These are phyloP conservation scores for Phytophthora vignae DNA, from an alignment of 352 stramenopile species.

Conservation along the genomic window DNA sequence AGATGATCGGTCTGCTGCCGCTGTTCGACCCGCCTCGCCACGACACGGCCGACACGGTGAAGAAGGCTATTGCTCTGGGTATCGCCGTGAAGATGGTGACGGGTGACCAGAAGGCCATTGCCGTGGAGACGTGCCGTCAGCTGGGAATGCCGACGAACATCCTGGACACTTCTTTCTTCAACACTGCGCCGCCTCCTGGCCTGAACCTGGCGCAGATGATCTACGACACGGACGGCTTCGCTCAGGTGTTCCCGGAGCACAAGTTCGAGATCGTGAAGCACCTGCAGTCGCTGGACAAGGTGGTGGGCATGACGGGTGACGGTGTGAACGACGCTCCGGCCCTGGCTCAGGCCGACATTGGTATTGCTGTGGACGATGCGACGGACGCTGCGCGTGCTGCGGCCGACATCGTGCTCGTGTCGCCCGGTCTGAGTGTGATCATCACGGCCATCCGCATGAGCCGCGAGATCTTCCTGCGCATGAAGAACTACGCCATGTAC, in stretches of 20 bases:
- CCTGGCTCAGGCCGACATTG: slow-evolving; percentile 90
- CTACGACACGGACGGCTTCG: slow-evolving; percentile 94
- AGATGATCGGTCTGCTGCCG: slow-evolving; percentile 93
- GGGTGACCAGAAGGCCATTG: slow-evolving; percentile 94
- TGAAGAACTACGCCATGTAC: slow-evolving; percentile 95
- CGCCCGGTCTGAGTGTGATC: slow-evolving; percentile 87
- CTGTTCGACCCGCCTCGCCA: slow-evolving; percentile 94
- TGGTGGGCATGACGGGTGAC: slow-evolving; percentile 88
- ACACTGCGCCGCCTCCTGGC: slow-evolving; percentile 66
- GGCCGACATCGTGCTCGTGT: slow-evolving; percentile 91
- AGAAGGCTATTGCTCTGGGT: slow-evolving; percentile 89
- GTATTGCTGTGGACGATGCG: slow-evolving; percentile 92
- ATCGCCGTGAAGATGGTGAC: slow-evolving; percentile 97
- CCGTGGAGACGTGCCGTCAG: slow-evolving; percentile 91
- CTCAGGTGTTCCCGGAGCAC: slow-evolving; percentile 92
- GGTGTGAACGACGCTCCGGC: slow-evolving; percentile 94
- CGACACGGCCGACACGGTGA: slow-evolving; percentile 94
- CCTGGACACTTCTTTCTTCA: slow-evolving; percentile 83
- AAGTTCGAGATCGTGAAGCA: slow-evolving; percentile 94
- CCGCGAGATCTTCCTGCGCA: slow-evolving; percentile 90
- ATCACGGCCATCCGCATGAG: slow-evolving; percentile 91
- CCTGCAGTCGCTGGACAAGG: slow-evolving; percentile 87
- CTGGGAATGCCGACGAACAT: slow-evolving; percentile 92
- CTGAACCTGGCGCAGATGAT: slow-evolving; percentile 86
- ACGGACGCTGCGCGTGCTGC: slow-evolving; percentile 91